Evolutionary conservation across 2,329 filamentous ascomycete species (phyloP).

Genomic region (Aspergillus sergii): DNA sequence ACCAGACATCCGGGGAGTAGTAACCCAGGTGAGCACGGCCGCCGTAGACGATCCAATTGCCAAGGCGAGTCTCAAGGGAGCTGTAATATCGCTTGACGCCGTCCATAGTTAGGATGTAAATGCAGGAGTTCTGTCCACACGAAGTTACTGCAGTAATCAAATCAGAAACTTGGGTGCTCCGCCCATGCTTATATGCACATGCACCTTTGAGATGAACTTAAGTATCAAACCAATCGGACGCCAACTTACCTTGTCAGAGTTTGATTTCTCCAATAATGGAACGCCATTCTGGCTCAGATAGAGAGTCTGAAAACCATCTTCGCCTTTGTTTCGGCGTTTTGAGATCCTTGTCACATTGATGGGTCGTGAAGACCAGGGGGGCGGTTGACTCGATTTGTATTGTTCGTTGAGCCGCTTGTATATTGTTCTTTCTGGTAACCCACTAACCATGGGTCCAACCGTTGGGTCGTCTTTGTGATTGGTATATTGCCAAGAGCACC

Average conservation of each 20-base stretch:
- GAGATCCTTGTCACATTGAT: background rate
- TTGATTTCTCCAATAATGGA: too few species aligned
- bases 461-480: background rate
- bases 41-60: conserved; percentile 42
- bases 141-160: background rate
- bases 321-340: background rate
- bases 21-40: conserved; percentile 54
- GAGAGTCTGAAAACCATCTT: background rate
- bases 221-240: background rate
- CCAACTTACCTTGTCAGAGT: too few species aligned
- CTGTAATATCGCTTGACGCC: conserved; percentile 14
- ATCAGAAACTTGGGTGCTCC: background rate
- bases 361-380: background rate
- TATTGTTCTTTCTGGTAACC: background rate
- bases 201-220: background rate
- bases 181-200: background rate
- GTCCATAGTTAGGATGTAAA: background rate
- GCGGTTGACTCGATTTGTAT: background rate
- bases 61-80: conserved; percentile 15
- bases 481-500: background rate
- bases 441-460: background rate
- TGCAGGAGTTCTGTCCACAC: too few species aligned
- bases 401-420: background rate
- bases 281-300: too few species aligned
- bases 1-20: conserved; percentile 48